These are phyloP conservation scores for Rutstroemia sp. DNA, from an alignment of 2,329 filamentous ascomycete species.

Conservation along the genomic window DNA sequence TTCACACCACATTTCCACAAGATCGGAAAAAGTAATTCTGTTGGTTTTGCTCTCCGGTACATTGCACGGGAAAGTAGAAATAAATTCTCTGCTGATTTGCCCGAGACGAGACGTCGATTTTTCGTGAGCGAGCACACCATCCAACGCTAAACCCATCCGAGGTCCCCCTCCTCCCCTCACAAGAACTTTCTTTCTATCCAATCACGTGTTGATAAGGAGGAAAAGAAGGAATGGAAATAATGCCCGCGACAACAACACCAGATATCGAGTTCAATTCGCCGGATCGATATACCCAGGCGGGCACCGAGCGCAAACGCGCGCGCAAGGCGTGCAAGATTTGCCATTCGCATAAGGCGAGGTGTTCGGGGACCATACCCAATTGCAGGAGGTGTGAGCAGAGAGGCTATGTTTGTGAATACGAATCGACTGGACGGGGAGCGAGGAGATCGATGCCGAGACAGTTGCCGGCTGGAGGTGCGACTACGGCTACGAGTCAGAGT, in stretches of 20 bases:
- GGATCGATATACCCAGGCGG: constrained; percentile 5
- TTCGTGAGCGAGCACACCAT: no score
- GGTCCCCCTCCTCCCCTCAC: neutral
- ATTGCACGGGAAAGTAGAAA: no score
- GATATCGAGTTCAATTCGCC: constrained; percentile 8
- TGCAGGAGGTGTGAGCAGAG: constrained; percentile 8
- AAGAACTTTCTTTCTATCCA: no score
- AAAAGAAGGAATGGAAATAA: neutral
- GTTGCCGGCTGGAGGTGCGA: neutral
- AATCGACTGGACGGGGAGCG: constrained; percentile 1
- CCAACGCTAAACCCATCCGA: no score
- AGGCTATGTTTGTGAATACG: constrained; percentile 7
- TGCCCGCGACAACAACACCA: neutral
- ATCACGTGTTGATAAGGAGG: constrained; percentile 9
- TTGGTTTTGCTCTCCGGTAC: no score
- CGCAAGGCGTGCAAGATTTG: constrained; percentile 6
- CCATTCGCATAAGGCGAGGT: constrained; percentile 8
- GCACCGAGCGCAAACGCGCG: constrained; percentile 2
- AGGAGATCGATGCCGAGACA: constrained; percentile 5
- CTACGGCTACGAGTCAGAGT: neutral
- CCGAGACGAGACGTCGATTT: no score
- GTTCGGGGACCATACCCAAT: constrained; percentile 3
- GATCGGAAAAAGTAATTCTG: no score
- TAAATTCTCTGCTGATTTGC: no score
- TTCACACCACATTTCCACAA: no score